Percentiles rank a stretch among this genome's conserved stretches.
Conservation (phyloP, 2,329 filamentous ascomycete species). For the Penicillium sclerotiorum region DNA sequence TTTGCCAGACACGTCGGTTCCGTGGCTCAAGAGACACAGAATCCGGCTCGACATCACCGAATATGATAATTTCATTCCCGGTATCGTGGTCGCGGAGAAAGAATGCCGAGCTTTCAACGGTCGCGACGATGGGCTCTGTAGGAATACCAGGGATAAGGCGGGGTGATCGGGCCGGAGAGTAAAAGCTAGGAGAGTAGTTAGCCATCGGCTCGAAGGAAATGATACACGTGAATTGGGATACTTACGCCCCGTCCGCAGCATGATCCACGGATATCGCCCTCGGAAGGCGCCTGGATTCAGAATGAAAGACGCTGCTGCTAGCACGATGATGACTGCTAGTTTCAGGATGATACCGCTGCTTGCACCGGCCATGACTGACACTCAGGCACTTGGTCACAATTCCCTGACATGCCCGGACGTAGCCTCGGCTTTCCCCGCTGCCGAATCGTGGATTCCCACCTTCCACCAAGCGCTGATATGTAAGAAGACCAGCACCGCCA, state of each 20-base stretch:
- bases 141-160: conserved; percentile 16
- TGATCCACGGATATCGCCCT: conserved; percentile 37
- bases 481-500: conserved; percentile 87
- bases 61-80: conserved; percentile 81
- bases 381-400: conserved; percentile 85
- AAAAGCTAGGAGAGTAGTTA: conserved; percentile 26
- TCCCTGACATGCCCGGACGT: conserved; percentile 84
- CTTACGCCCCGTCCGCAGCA: conserved; percentile 34
- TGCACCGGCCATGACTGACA: conserved; percentile 88
- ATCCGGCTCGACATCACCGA: conserved; percentile 95
- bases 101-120: conserved; percentile 80
- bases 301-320: conserved; percentile 44
- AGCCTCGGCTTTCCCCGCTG: conserved; percentile 77
- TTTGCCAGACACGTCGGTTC: conserved; percentile 81
- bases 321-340: conserved; percentile 62
- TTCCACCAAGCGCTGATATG: conserved; percentile 84
- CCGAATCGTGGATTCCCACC: conserved; percentile 84
- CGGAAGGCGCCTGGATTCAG: conserved; percentile 46
- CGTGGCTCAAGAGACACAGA: conserved; percentile 78
- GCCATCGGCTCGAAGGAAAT: no score
- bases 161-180: conserved; percentile 36
- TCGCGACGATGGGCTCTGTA: conserved; percentile 26
- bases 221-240: no score
- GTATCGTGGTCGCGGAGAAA: conserved; percentile 79
- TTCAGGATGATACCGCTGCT: conserved; percentile 62